phyloP scores from a whole-genome alignment of 345 rosid genomes.

The Camelina hispida region DNA sequence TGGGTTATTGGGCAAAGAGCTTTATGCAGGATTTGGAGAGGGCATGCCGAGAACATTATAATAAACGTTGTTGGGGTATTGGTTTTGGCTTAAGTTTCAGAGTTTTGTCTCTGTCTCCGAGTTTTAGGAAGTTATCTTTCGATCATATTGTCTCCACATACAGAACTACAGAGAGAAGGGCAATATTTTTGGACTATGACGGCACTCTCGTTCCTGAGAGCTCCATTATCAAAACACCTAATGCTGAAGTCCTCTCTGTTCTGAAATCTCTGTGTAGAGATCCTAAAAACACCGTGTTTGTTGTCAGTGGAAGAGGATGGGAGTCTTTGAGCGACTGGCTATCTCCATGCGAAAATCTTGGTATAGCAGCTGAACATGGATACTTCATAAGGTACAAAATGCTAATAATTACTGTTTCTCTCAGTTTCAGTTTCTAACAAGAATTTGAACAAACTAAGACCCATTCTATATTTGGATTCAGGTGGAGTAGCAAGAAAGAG shows the following conservation, averaged over 20 bases:
- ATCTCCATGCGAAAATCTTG: constrained; percentile 70
- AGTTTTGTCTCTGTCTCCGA: constrained; percentile 72
- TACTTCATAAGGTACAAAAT: constrained; percentile 61
- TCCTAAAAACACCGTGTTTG: constrained; percentile 73
- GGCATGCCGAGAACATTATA: constrained; percentile 74
- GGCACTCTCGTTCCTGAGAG: constrained; percentile 75
- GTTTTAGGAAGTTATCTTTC: constrained; percentile 63
- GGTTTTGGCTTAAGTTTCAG: constrained; percentile 78
- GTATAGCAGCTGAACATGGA: constrained; percentile 91
- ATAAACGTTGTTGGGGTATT: constrained; percentile 79
- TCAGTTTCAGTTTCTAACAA: background rate
- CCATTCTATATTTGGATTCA: constrained; percentile 35
- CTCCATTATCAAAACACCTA: constrained; percentile 63
- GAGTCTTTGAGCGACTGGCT: constrained; percentile 66
- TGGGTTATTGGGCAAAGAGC: constrained; percentile 80
- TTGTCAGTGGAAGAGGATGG: constrained; percentile 79
- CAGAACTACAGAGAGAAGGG: constrained; percentile 63
- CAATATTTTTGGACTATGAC: constrained; percentile 80
- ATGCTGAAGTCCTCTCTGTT: constrained; percentile 60
- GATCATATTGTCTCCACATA: constrained; percentile 70
- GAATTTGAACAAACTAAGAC: constrained; percentile 11
- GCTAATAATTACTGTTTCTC: background rate
- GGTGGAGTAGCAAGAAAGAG: constrained; percentile 63
- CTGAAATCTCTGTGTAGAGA: constrained; percentile 61
- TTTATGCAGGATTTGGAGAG: constrained; percentile 74